Evolutionary conservation across 345 rosid genomes (phyloP), one percentile per base, ranked within the genome.

Genomic region (Syzygium aqueum): DNA sequence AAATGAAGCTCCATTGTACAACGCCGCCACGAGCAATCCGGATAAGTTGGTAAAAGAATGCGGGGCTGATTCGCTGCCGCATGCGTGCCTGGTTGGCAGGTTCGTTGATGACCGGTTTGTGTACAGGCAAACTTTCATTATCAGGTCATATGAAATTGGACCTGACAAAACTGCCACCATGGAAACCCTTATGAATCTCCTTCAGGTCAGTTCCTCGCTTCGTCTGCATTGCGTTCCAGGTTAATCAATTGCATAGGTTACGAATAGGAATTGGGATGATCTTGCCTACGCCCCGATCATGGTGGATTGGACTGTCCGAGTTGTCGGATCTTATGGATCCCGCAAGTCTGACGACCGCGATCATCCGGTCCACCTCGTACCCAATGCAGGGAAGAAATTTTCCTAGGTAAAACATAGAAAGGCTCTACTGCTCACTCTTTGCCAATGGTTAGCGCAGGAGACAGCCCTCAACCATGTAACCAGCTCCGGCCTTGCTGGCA

Each of bases 101-200:
- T 93, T 95, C 84, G 94, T 94, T 87, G 91, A 94, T 59, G 94
- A 91, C 50, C 91, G 92, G 49, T 86, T 90, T 84, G 91, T 92
- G 25, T 95, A 93, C 73, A 85, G 93, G 52, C 95, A 95, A 88
- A 91, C 92, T 49, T 94, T 95, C 88, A 90, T 92, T 21, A 93
- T 95, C 51, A 88, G 97, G 89, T 95, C 96, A 5, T 95, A 95
- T 86, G 97, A 95, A 85, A 93, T 93, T 50, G 97, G 96, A 51
- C 94, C 96, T 0, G 96, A 95, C 88, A 93, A 94, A 85, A 94
- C 94, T 1, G 97, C 97, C 23, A 92, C 97, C 86, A 93, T 95
- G 93, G 97, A 94, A 86, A 95, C 95, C 11, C 84, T 94, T 22
- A 92, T 94, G 96, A 95, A 95, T 88, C 97, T 93, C 59, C 92